Evolutionary conservation across 2,329 filamentous ascomycete species (phyloP), one percentile per base, ranked within the genome.

Genomic region (Claviceps digitariae): DNA sequence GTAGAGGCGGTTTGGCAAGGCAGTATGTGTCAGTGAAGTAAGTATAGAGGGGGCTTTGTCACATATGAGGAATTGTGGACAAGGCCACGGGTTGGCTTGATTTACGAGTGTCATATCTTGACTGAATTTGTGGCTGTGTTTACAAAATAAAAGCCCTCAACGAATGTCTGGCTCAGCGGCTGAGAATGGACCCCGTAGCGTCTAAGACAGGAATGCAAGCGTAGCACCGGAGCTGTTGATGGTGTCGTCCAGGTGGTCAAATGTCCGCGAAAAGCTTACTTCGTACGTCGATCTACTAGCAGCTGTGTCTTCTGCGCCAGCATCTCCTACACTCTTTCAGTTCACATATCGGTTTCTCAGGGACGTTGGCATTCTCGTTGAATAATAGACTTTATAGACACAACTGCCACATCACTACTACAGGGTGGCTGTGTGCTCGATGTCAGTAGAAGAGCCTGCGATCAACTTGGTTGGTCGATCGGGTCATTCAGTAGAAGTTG

Each of bases 31-130:
- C 70, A 3, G 72, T 54, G 20, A 73, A 66, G 40, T 59, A 65
- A 0, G 65, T 66, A 27, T 63, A 74, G 0, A 81, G 65, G 0
- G 73, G 0, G 76, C 69, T 46, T 74, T 74, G 1, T 34, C 31
- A 34, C 31, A 34, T 3, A 34, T 34, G 8, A 34, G 3, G 31
- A 34, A 34, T 34, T 34, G 31, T 1, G 31, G 31, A 34, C 9
- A 34, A 34, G 31, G 31, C 31, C 10, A 25, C 44, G 7, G 44
- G 44, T 5, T 31, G 25, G 8, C 17, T 23, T 47, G 44, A 23
- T 47, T 29, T 27, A 47, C 25, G 21, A 47, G 23, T 13, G 44
- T 47, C 25, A 47, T 31, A 15, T 47, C 44, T n/a, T 47, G 44
- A 29, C 44, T 47, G 44, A 47, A 47, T 29, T 25, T 47, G 44